Base-by-base conservation (phyloP, 2,329 filamentous ascomycete species). In the Didymella segeticola region DNA sequence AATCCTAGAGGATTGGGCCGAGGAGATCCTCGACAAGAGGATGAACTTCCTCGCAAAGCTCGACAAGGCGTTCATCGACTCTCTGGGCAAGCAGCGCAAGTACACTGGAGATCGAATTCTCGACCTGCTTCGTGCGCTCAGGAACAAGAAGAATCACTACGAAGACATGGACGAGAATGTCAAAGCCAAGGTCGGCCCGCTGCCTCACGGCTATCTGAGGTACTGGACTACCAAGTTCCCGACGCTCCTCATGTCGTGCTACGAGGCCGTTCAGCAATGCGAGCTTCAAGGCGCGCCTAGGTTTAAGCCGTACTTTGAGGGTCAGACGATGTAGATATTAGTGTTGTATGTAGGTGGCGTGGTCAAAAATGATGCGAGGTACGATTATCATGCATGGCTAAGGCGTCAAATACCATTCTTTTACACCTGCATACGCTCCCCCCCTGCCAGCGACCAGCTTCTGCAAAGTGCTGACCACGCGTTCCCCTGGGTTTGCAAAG, bases 81-180 rank as follows among this genome's bases (percentile, higher is more conserved):
- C 89, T 2, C 82, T 98, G 6, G 93, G 92, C 53, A 96, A 96
- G 77, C 93, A 98, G 77, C 86, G 93, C 68, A 97, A 96, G 76
- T 99, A 99, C 76, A 95, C 89, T 0, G 93, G 93, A 0, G 83
- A 85, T 1, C 85, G 86, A 39, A 84, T 99, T 70, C 78, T 99
- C 48, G 95, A 99, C 75, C 81, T 99, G 19, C 78, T 99, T 17
- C 85, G 95, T 1, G 95, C 93, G 1, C 79, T 99, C 50, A 83
- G 95, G 20, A 99, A 99, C 77, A 99, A 99, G 83, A 90, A 90
- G 67, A 96, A 98, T 61, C 95, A 99, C 71, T 99, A 97, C 72
- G 93, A 96, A 69, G 95, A 99, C 73, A 93, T 99, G 90, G 84
- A 90, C 6, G 89, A 93, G 12, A 78, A 86, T 42, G 83, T 96